Base-by-base conservation (phyloP, 2,329 filamentous ascomycete genomes). In the Orbilia javanica region DNA sequence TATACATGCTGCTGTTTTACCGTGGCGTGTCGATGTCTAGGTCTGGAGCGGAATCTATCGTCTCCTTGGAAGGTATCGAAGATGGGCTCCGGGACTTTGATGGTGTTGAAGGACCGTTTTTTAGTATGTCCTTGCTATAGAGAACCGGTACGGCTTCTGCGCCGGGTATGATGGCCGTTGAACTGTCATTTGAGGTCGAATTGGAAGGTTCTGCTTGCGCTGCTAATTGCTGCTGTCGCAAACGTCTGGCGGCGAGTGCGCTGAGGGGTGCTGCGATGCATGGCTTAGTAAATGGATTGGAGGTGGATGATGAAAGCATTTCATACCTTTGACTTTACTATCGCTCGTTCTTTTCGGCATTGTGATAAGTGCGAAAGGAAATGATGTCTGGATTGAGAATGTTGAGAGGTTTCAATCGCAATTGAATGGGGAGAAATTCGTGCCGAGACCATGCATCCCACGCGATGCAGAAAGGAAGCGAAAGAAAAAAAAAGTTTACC, bases 301-400 rank as follows among this genome's bases (percentile, higher is more conserved):
- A 65, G 53, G 8, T 29, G 36, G 13, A 7, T 29, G 25, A 36
- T 25, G n/a, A 46, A 25, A 10, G 57, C 8, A 11, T 18, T 22
- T 8, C 44, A 2, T 68, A 82, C 81, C 72, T 79, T 81, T 82
- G 22, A 62, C 71, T 63, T 79, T 71, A 18, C 79, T 79, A 46
- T 82, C 80, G 64, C 80, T 77, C 11, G 65, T 81, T 42, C 79
- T 77, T 79, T 82, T 81, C 46, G 79, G 79, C 80, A 81, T 81
- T 55, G n/a, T 66, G 25, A 52, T 52, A 31, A 18, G 15, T n/a
- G n/a, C n/a, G n/a, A n/a, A n/a, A n/a, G n/a, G n/a, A n/a, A n/a
- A 46, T 18, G 46, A 29, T 52, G 52, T 34, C 20, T 11, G 57
- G 18, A 22, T 13, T 31, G 25, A 55, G 42, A 29, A 57, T 36